These are phyloP conservation scores for Suillus lakei DNA, from an alignment of 768 basidiomycete genomes.

Conservation along the genomic window DNA sequence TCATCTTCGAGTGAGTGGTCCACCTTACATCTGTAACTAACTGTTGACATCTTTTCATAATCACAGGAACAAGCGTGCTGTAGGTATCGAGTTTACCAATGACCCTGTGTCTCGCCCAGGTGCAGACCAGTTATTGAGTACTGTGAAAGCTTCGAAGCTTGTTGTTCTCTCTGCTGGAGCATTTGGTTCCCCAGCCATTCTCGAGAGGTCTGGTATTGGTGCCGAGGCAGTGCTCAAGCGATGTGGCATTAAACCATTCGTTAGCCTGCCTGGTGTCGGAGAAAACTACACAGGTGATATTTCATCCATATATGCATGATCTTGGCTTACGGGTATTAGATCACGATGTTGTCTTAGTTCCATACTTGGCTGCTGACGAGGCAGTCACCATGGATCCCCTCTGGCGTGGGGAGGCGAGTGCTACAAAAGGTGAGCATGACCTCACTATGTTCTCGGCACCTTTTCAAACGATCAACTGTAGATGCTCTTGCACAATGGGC, in stretches of 20 bases:
- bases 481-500: constrained; percentile 39
- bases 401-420: constrained; percentile 43
- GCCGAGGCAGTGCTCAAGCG: constrained; percentile 49
- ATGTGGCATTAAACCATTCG: constrained; percentile 50
- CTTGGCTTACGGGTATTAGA: constrained; percentile 18
- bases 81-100: constrained; percentile 58
- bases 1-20: constrained; percentile 51
- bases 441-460: constrained; percentile 16
- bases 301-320: not conserved
- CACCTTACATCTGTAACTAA: not conserved
- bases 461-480: constrained; percentile 20
- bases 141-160: constrained; percentile 44
- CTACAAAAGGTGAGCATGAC: constrained; percentile 43
- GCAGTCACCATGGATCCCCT: constrained; percentile 55
- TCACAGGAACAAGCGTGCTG: constrained; percentile 35
- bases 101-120: constrained; percentile 23
- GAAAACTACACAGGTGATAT: constrained; percentile 61
- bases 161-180: constrained; percentile 57
- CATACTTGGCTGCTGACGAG: constrained; percentile 48
- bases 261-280: constrained; percentile 78
- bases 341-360: constrained; percentile 32
- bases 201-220: constrained; percentile 74
- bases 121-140: constrained; percentile 28
- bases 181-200: constrained; percentile 59
- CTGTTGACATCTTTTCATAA: not conserved